A percentile compares a stretch with the other conserved stretches of the same genome.
Conservation (phyloP, 257 asterid species). For the Fraxinus quadrangulata region DNA sequence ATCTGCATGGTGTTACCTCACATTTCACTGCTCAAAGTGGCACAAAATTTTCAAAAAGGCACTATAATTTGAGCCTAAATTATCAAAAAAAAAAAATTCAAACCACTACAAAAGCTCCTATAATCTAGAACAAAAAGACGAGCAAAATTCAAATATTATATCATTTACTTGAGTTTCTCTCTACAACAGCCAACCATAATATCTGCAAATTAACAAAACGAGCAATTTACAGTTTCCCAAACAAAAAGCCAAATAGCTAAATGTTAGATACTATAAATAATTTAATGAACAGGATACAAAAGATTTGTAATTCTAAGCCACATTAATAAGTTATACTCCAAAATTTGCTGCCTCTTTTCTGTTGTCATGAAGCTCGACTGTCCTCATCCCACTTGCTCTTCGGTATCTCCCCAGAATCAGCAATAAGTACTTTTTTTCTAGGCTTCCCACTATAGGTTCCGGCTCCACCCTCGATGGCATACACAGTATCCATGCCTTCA, state of each 20-base stretch:
- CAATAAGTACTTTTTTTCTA: conserved; percentile 80
- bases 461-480: conserved; percentile 92
- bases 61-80: too few relatives aligned
- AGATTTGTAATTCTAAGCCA: conserved; percentile 22
- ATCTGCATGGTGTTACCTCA: too few relatives aligned
- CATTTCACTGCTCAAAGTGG: too few relatives aligned
- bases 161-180: too few relatives aligned
- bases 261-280: conserved; percentile 13
- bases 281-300: conserved; percentile 26
- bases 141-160: too few relatives aligned
- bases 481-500: conserved; percentile 95
- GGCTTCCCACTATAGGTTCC: conserved; percentile 98
- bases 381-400: conserved; percentile 87
- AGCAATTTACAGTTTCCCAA: conserved; percentile 16
- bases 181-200: too few relatives aligned
- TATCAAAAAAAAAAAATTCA: too few relatives aligned
- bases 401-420: conserved; percentile 93
- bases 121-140: too few relatives aligned
- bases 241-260: conserved; percentile 7
- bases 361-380: conserved; percentile 32
- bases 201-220: neutral
- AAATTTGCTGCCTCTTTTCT: conserved; percentile 20
- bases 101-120: too few relatives aligned
- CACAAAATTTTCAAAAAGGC: too few relatives aligned
- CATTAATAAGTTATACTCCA: conserved; percentile 15